Evolutionary conservation across 495 filamentous ascomycete genomes (phyloP), one percentile per base, ranked within the genome.

Genomic region (Acidomyces sp.): DNA sequence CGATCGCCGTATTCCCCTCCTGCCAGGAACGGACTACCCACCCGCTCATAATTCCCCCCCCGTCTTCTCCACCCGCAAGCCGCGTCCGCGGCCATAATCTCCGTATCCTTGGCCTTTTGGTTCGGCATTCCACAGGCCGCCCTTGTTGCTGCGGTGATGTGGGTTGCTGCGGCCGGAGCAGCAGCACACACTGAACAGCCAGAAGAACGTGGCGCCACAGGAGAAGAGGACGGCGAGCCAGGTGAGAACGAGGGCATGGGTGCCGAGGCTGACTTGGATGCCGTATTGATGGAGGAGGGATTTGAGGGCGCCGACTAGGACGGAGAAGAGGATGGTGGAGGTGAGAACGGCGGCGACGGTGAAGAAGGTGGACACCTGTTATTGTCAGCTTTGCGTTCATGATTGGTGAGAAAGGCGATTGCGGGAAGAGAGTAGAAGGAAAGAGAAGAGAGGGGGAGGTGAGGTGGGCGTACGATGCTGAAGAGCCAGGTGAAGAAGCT

Each of bases 141-240:
- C 43, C 42, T 46, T 54, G 45, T 45, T 42, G 29, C 37, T 33
- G 37, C 41, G 15, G 39, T 52, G 24, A 45, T 57, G 37, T 12
- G 47, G 47, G 32, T 57, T 55, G 36, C 51, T 48, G 49, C 59
- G 43, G 45, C 74, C 75, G 41, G 66, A 70, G 68, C 88, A 94
- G 75, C 87, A 95, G 80, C 88, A 95, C 41, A 76, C 68, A 60
- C 75, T 83, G 61, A 93, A 74, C 49, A 82, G 65, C 88, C 88
- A 96, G 78, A 93, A 94, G 51, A 93, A 50, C 42, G 69, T 69
- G 11, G 75, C 75, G 34, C 55, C 82, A 17, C 85, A 50, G 32
- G 79, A 75, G 58, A 92, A 90, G 23, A 68, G 79, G 9, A 77
- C 79, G 34, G 77, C 78, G 34, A 94, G 60, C 88, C 88, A 96